Conservation (phyloP, 441 rosid species). For the Codiaeum variegatum region DNA sequence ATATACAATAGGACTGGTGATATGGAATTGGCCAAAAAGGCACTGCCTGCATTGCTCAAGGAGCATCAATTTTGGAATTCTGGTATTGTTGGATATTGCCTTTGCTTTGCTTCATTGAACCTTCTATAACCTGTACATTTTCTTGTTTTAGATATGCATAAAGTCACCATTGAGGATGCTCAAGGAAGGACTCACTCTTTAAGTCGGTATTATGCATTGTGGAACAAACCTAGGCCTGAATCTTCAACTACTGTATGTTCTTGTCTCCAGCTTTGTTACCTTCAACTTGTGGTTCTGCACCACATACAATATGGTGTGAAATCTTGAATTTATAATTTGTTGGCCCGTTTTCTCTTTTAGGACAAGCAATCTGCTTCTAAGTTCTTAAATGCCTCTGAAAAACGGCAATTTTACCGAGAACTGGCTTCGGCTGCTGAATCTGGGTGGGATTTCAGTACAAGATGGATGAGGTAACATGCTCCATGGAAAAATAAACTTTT, state of each 20-base stretch:
- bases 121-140: neutral
- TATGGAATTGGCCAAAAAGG: constrained; percentile 41
- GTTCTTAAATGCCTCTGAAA: constrained; percentile 38
- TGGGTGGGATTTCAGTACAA: constrained; percentile 84
- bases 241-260: constrained; percentile 50
- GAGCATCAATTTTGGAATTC: constrained; percentile 86
- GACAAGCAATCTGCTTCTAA: constrained; percentile 64
- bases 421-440: constrained; percentile 82
- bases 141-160: constrained; percentile 53
- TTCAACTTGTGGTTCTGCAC: neutral
- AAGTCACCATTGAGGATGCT: constrained; percentile 47
- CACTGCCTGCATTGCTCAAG: constrained; percentile 64
- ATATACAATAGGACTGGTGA: constrained; percentile 60
- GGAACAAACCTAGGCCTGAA: constrained; percentile 94
- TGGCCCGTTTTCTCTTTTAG: constrained; percentile 30
- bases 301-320: too few species aligned
- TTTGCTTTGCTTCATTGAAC: neutral
- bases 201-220: constrained; percentile 81
- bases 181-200: constrained; percentile 42
- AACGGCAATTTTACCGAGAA: constrained; percentile 52
- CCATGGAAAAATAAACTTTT: neutral
- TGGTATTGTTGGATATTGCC: constrained; percentile 34
- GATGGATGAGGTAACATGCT: constrained; percentile 82
- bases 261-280: constrained; percentile 10
- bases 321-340: neutral